Percentiles rank a stretch among this genome's conserved stretches.
Evolutionary conservation across 2,329 filamentous ascomycete species (phyloP).

Genomic region (Microsporum audouinii): DNA sequence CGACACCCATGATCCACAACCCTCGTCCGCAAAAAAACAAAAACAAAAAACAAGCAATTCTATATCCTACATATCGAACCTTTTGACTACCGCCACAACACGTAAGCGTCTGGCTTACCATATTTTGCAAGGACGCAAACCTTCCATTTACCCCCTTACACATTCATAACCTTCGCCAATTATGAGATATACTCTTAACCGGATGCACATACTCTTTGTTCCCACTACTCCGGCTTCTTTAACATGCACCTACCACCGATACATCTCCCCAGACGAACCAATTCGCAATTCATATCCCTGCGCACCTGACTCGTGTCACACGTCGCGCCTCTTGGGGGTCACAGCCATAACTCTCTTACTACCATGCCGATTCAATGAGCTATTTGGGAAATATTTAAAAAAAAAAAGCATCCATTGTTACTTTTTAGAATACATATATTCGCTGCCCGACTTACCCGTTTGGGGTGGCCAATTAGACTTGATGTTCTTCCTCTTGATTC

Average conservation of each 20-base stretch:
- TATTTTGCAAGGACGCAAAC: neutral
- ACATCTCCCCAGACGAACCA: neutral
- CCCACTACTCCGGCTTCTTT: neutral
- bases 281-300: neutral
- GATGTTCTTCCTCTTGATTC: neutral
- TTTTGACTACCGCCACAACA: neutral
- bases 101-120: neutral
- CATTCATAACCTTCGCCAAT: neutral
- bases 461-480: neutral
- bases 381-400: slow-evolving; percentile 1
- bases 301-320: neutral
- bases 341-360: neutral
- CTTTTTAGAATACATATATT: neutral
- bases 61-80: neutral
- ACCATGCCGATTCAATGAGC: neutral
- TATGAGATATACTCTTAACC: neutral
- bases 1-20: slow-evolving; percentile 6
- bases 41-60: neutral
- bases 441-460: neutral
- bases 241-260: neutral
- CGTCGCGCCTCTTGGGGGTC: neutral
- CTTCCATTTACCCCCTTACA: neutral
- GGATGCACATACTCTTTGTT: neutral
- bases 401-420: neutral
- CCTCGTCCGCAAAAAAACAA: neutral